Evolutionary conservation across 2,329 filamentous ascomycete genomes (phyloP), one percentile per base, ranked within the genome.

Genomic region (Pseudogymnoascus sp.): DNA sequence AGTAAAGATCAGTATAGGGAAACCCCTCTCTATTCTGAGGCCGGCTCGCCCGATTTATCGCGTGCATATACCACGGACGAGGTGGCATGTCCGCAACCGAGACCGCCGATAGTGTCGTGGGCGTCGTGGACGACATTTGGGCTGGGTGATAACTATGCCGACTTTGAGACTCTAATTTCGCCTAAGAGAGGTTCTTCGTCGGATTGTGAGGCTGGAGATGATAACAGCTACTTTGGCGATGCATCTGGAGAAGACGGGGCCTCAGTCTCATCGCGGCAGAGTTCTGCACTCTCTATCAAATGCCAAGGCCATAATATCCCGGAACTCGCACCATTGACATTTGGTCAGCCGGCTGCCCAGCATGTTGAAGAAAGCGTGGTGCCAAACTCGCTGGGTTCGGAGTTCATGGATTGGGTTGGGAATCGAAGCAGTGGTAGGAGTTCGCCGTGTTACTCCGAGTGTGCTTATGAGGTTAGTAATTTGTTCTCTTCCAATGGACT

Each of bases 401-500:
- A 31, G 37, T 63, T 66, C 48, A 66, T 69, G 6, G 67, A 71
- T 51, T 69, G 67, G 37, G 71, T 68, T 70, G 64, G 71, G 6
- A 69, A 67, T 60, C 67, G 71, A 41, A 64, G 66, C 5, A 68
- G 63, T 10, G 68, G 66, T 41, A 63, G 57, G 19, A 66, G 63
- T 19, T 19, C 16, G 8, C 7, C 8, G 23, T 31, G 68, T 19
- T 41, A 68, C 5, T 25, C 64, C 43, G 69, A 69, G 16, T 68
- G 69, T 23, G 64, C 69, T 43, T 41, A 65, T 21, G 64, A 69
- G 36, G 71, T 73, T 67, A 57, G 71, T 68, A 4, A 16, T 11
- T 4, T 2, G 1, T 34, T 54, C 16, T 11, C 14, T 64, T 21
- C 3, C 14, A 10, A 19, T 37, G 34, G n/a, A 63, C 43, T 37